Evolutionary conservation across 2,329 filamentous ascomycete species (phyloP).

Genomic region (Keithomyces neogunnii): DNA sequence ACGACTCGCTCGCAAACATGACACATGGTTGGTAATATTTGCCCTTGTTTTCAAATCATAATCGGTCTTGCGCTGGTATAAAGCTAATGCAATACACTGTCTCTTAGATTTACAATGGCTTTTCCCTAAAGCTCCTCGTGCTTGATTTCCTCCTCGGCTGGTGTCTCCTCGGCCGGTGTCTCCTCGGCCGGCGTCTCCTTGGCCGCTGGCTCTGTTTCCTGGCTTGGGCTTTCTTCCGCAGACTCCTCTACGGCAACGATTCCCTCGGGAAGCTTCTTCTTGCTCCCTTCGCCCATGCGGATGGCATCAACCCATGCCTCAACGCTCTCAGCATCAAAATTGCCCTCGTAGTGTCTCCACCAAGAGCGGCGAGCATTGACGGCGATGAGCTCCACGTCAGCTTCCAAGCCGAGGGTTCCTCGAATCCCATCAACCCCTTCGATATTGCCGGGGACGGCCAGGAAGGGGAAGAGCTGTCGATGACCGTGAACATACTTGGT

Average conservation of each 20-base stretch:
- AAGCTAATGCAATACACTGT: not conserved
- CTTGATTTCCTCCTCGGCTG: conserved; percentile 19
- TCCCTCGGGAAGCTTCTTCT: conserved; percentile 62
- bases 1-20: not conserved
- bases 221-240: conserved; percentile 16
- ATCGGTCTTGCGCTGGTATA: not conserved
- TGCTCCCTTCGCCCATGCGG: conserved; percentile 76
- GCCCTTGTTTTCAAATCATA: not conserved
- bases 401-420: conserved; percentile 47
- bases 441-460: conserved; percentile 53
- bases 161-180: conserved; percentile 17
- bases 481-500: conserved; percentile 63
- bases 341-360: conserved; percentile 67
- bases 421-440: conserved; percentile 33
- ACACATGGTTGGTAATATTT: not conserved
- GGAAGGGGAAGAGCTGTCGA: conserved; percentile 74
- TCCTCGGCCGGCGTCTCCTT: conserved; percentile 13
- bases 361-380: conserved; percentile 79
- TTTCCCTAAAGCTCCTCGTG: conserved; percentile 43
- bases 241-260: conserved; percentile 36
- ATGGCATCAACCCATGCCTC: conserved; percentile 90
- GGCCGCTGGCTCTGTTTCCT: not conserved
- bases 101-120: not conserved
- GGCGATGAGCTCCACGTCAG: conserved; percentile 64
- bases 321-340: conserved; percentile 52